phyloP scores from a whole-genome alignment of 768 basidiomycete species.

The Gymnopilus junonius region DNA sequence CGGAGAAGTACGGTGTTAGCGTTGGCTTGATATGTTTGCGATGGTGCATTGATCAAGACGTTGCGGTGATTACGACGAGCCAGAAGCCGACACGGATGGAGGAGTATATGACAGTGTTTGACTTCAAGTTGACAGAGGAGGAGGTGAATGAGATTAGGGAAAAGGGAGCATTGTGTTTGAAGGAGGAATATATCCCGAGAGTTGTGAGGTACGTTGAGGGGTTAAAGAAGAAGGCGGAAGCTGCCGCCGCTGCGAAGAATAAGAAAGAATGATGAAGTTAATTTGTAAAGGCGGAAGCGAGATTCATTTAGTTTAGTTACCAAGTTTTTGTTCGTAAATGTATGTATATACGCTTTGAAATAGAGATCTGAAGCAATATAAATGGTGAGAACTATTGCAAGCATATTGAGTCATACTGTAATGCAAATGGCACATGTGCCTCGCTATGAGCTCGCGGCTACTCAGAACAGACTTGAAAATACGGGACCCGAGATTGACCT shows the following conservation, averaged over 20 bases:
- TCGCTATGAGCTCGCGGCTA: too few species aligned
- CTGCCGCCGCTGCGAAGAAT: not conserved
- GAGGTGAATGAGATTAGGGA: not conserved
- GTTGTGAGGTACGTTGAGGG: not conserved
- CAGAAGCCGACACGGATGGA: not conserved
- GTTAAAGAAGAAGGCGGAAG: not conserved
- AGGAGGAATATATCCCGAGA: not conserved
- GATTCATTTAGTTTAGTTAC: too few species aligned
- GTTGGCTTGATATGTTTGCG: not conserved
- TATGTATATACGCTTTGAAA: too few species aligned
- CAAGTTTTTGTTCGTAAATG: too few species aligned
- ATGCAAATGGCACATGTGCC: too few species aligned
- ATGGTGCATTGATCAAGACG: not conserved
- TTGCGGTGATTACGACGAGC: not conserved
- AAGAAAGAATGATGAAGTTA: not conserved
- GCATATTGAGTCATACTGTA: too few species aligned
- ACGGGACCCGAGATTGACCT: too few species aligned
- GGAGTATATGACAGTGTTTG: not conserved
- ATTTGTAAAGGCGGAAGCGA: too few species aligned
- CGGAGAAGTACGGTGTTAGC: not conserved
- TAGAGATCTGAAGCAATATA: too few species aligned
- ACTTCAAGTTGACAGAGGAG: not conserved
- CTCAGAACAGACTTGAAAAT: too few species aligned
- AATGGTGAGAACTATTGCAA: too few species aligned
- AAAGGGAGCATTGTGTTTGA: not conserved